Conservation (phyloP, 2,329 filamentous ascomycete species). For the Cercospora brassicicola region DNA sequence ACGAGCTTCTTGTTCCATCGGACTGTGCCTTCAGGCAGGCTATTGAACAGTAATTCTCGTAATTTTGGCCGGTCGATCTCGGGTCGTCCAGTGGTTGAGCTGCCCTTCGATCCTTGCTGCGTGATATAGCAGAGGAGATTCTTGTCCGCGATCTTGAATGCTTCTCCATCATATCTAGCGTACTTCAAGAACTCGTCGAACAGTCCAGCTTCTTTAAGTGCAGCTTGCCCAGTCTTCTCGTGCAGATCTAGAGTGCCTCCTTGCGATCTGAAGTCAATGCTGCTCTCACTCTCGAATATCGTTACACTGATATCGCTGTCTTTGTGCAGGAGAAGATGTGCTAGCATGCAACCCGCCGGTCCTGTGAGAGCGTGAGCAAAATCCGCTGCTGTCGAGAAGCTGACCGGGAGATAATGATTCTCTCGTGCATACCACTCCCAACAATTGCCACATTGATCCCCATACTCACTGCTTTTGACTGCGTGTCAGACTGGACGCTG, state of each 20-base stretch:
- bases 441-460: constrained; percentile 32
- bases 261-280: constrained; percentile 30
- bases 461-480: background rate
- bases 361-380: constrained; percentile 20
- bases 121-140: constrained; percentile 37
- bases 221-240: constrained; percentile 33
- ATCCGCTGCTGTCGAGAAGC: background rate
- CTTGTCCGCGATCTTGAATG: constrained; percentile 46
- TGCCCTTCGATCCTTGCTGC: constrained; percentile 34
- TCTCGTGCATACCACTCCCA: constrained; percentile 19
- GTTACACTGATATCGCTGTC: constrained; percentile 30
- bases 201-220: constrained; percentile 32
- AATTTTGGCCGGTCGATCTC: constrained; percentile 42
- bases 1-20: constrained; percentile 39
- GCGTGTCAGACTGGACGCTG: background rate
- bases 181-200: constrained; percentile 32
- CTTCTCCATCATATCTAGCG: constrained; percentile 39
- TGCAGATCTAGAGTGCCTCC: constrained; percentile 38
- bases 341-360: constrained; percentile 34
- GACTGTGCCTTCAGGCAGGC: constrained; percentile 35
- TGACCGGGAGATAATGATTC: no score
- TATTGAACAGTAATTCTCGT: constrained; percentile 38
- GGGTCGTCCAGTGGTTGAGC: constrained; percentile 32
- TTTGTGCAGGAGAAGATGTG: constrained; percentile 30
- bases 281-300: constrained; percentile 34